phyloP scores from a whole-genome alignment of 352 stramenopile genomes.

The Phytophthora citricola region DNA sequence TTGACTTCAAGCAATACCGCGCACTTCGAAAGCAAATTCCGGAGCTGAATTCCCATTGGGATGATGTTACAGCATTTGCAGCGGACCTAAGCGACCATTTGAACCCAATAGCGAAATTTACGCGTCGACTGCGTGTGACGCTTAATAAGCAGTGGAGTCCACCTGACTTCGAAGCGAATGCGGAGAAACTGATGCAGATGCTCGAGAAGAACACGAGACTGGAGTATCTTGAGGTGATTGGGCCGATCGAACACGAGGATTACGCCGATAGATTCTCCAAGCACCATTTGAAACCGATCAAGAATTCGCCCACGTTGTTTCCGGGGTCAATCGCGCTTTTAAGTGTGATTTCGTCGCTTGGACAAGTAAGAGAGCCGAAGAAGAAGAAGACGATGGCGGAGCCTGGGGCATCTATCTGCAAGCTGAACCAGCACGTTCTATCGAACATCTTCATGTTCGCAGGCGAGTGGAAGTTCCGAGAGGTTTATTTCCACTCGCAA shows the following conservation, averaged over 20 bases:
- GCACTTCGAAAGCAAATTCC: neutral
- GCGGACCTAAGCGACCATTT: neutral
- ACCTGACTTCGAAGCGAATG: neutral
- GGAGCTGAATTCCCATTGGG: neutral
- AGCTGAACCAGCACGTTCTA: constrained; percentile 1
- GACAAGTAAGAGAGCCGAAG: neutral
- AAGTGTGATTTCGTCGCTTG: constrained; percentile 2
- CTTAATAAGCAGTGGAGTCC: constrained; percentile 1
- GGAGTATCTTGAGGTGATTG: constrained; percentile 13
- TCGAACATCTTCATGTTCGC: neutral
- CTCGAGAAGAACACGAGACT: neutral
- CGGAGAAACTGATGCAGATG: constrained; percentile 7
- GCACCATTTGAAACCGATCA: constrained; percentile 3
- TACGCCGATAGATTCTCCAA: constrained; percentile 1
- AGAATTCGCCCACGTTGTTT: neutral
- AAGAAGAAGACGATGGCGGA: neutral
- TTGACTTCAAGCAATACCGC: constrained; percentile 1
- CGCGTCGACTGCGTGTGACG: constrained; percentile 4
- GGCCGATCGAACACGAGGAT: neutral
- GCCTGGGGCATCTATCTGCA: neutral
- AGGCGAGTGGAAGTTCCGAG: neutral
- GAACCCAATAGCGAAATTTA: constrained; percentile 6
- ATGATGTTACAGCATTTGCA: neutral
- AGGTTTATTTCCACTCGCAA: constrained; percentile 3
- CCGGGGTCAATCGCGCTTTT: neutral